Conservation (phyloP, 179 eudicot species). For the Silene noctiflora region DNA sequence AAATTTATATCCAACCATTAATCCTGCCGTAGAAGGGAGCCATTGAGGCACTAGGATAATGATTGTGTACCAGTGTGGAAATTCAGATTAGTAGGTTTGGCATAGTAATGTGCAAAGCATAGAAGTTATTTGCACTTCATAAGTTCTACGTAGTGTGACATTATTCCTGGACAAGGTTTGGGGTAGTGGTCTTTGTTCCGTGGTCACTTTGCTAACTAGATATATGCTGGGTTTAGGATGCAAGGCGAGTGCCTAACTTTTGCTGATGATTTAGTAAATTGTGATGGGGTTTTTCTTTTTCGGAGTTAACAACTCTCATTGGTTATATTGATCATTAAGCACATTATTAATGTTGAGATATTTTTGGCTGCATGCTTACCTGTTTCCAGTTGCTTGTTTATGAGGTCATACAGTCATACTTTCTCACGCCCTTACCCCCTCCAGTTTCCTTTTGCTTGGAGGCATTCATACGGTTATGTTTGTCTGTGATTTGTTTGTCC, state of each 20-base stretch:
- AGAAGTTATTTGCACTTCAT: neutral
- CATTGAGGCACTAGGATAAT: neutral
- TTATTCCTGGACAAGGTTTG: neutral
- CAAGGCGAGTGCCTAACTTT: neutral
- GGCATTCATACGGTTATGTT: neutral
- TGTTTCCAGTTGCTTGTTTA: neutral
- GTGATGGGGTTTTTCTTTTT: neutral
- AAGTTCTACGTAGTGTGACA: neutral
- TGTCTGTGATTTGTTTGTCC: neutral
- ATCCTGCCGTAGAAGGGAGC: neutral
- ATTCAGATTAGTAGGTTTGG: slow-evolving; percentile 3
- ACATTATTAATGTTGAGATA: neutral
- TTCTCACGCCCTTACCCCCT: neutral
- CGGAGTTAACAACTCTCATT: neutral
- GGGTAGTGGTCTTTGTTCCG: neutral
- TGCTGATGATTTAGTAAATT: neutral
- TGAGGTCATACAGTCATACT: neutral
- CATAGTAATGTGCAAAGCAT: slow-evolving; percentile 11
- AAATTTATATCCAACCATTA: neutral
- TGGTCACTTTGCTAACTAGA: neutral
- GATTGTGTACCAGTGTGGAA: neutral
- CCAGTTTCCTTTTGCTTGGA: neutral
- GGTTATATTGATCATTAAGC: neutral
- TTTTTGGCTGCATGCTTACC: neutral
- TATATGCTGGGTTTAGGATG: neutral